Conservation (phyloP, 2,329 filamentous ascomycete species). For the Aureobasidium pullulans region DNA sequence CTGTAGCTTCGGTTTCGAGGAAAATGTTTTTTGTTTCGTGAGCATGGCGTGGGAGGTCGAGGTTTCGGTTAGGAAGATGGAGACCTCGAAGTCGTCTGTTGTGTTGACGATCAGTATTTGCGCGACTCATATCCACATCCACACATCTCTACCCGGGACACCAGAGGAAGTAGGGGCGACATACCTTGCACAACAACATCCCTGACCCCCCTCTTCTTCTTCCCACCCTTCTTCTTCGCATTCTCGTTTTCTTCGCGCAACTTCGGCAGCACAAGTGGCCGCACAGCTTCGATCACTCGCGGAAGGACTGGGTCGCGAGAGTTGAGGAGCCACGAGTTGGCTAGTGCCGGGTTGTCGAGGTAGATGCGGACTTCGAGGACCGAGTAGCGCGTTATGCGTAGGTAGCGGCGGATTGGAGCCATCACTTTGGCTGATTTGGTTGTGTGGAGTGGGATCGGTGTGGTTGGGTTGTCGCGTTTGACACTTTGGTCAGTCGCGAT, state of each 20-base stretch:
- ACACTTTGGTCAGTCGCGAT: too few species aligned
- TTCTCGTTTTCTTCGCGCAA: constrained; percentile 73
- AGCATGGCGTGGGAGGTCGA: constrained; percentile 79
- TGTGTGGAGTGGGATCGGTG: too few species aligned
- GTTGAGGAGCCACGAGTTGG: constrained; percentile 76
- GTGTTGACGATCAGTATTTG: too few species aligned
- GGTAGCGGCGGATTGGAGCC: constrained; percentile 82
- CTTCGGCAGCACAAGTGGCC: constrained; percentile 82
- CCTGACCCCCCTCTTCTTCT: constrained; percentile 69
- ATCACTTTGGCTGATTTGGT: constrained; percentile 39
- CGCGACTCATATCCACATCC: too few species aligned
- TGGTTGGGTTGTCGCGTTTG: too few species aligned
- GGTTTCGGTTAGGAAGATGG: constrained; percentile 85
- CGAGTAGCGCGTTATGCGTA: constrained; percentile 86
- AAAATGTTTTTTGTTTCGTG: constrained; percentile 70
- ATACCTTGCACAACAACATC: constrained; percentile 77
- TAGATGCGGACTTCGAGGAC: constrained; percentile 97
- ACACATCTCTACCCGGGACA: too few species aligned
- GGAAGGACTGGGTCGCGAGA: constrained; percentile 68
- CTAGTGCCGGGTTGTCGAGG: constrained; percentile 79
- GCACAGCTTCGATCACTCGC: constrained; percentile 75
- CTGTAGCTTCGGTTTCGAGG: constrained; percentile 35
- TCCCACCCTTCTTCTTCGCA: constrained; percentile 51
- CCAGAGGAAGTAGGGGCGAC: too few species aligned
- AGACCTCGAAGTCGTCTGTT: constrained; percentile 96